phyloP scores from a whole-genome alignment of 2,329 filamentous ascomycete genomes.

The Colletotrichum kahawae region DNA sequence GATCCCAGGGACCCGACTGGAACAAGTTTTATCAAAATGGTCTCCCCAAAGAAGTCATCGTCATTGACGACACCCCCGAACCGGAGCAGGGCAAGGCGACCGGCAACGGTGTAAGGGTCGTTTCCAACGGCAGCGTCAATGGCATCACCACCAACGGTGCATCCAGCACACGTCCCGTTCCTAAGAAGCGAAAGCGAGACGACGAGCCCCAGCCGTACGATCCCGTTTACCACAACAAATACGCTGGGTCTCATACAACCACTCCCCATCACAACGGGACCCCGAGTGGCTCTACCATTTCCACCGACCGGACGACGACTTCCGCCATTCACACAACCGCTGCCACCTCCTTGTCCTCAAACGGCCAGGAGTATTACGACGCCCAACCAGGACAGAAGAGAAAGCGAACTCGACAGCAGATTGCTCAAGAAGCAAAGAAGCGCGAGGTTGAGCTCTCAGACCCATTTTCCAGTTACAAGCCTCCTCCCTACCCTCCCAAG shows the following conservation, averaged over 20 bases:
- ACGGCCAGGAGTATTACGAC: conserved; percentile 68
- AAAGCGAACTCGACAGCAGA: conserved; percentile 83
- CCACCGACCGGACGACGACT: conserved; percentile 78
- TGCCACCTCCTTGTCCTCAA: conserved; percentile 77
- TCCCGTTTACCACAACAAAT: conserved; percentile 71
- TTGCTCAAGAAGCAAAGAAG: conserved; percentile 81
- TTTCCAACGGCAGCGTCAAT: conserved; percentile 36
- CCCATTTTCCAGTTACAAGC: conserved; percentile 79
- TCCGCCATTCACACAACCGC: conserved; percentile 85
- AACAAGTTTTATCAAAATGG: conserved; percentile 83
- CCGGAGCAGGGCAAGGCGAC: conserved; percentile 44
- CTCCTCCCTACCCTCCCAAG: conserved; percentile 85
- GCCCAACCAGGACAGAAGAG: conserved; percentile 81
- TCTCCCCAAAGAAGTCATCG: conserved; percentile 82
- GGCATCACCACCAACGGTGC: conserved; percentile 34
- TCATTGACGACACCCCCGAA: conserved; percentile 77
- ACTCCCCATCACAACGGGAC: conserved; percentile 72
- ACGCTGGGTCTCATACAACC: conserved; percentile 73
- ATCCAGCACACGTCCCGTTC: conserved; percentile 51
- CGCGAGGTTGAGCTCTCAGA: conserved; percentile 77
- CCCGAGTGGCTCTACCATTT: conserved; percentile 73
- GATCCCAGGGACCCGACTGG: conserved; percentile 76
- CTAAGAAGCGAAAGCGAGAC: conserved; percentile 78
- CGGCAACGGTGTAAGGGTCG: conserved; percentile 43
- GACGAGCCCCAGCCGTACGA: conserved; percentile 66